Evolutionary conservation across 441 rosid species (phyloP), one percentile per base, ranked within the genome.

Genomic region (Erodium texanum): DNA sequence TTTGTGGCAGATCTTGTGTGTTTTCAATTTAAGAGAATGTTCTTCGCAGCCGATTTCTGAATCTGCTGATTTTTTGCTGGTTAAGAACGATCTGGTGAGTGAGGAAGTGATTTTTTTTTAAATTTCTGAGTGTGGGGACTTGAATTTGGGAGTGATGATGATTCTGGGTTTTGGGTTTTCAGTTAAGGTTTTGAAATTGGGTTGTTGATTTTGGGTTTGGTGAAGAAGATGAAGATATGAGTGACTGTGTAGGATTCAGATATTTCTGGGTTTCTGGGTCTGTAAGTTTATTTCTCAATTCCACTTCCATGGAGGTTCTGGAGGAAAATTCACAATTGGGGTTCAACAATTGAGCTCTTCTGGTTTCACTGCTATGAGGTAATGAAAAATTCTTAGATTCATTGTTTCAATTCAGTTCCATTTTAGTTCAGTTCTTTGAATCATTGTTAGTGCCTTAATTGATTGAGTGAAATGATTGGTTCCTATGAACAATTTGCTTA

Each of bases 1-100:
- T 41, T 12, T 41, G 48, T 19, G 56, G 63, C 65, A 68, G 78
- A 68, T 69, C 74, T 76, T 66, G 61, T 9, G 67, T 64, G 12
- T 41, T 9, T 41, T 41, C 12, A 41, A 41, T 41, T 41, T 11
- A 41, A 7, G 11, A 41, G 48, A 41, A 41, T 41, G 48, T 41
- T 41, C 48, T 9, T 11, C 12, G 12, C 48, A 5, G 3, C 20
- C 59, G 20, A 16, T 64, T 70, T 19, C 63, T 27, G 68, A 71
- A 70, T 66, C 70, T 54, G 62, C 52, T 62, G 73, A 66, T 0
- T 52, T 16, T 52, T 5, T 52, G 59, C 16, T 6, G 59, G 59
- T 52, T 0, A 16, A 5, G 6, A 22, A 52, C 48, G 48, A 52
- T 52, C 59, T 52, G n/a, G 20, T 52, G 59, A 48, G 56, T 48